Base-by-base conservation (phyloP, 2,329 filamentous ascomycete genomes). In the Tolypocladium paradoxum region DNA sequence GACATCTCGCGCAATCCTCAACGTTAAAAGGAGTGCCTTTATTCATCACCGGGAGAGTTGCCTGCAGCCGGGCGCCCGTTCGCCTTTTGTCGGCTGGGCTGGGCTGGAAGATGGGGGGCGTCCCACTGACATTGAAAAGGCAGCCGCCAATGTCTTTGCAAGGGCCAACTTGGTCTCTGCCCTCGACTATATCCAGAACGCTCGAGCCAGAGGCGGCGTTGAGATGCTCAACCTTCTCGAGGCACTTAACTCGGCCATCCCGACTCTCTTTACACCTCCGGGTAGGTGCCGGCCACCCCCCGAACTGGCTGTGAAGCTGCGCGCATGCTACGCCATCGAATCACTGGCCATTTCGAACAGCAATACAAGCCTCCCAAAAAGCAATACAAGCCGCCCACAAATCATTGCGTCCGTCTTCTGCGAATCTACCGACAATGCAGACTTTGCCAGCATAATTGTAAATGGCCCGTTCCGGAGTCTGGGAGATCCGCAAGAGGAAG, bases 101-200 rank as follows among this genome's bases (percentile, higher is more conserved):
- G 56, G 56, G 50, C 22, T 64, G 11, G 33, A 53, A 6, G 38
- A 50, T 7, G 46, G 50, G 16, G 9, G 31, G 2, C 8, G 9
- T 20, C 5, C 43, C 43, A 4, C 18, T 5, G 43, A 33, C 8
- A 8, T 12, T 18, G 3, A n/a, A n/a, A 18, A 33, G 12, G 49
- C 12, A 1, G 56, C 29, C 47, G 51, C 20, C 37, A 51, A 5
- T 24, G 55, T 61, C 16, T 57, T 70, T 18, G 64, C 62, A 5
- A 58, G 61, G 31, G 67, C 66, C 29, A 75, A 75, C 52, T 60
- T 70, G 6, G 68, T 65, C 24, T 61, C 63, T 5, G 62, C 70
- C 7, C 61, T 71, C 12, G 63, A 70, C 50, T 57, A 60, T 5
- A 55, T 69, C 35, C 51, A 56, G 14, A 48, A 45, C 24, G 45